phyloP scores from a whole-genome alignment of 2,329 filamentous ascomycete genomes.

The Cadophora luteo-olivacea region DNA sequence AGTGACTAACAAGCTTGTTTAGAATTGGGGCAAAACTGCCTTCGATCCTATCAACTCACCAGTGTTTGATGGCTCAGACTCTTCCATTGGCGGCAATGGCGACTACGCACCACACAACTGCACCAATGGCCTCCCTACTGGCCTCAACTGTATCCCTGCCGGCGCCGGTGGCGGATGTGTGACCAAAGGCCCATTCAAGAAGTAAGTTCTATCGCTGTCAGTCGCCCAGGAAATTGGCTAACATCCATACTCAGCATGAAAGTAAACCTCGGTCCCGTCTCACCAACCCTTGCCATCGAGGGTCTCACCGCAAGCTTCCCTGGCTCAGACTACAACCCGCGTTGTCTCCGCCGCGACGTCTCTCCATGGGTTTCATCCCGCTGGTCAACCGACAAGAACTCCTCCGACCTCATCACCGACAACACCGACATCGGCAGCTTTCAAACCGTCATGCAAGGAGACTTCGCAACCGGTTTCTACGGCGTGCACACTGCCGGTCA shows the following conservation, averaged over 20 bases:
- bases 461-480: slow-evolving; percentile 44
- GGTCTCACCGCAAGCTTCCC: slow-evolving; percentile 15
- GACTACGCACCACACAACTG: slow-evolving; percentile 42
- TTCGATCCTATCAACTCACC: slow-evolving; percentile 55
- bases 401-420: slow-evolving; percentile 48
- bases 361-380: slow-evolving; percentile 47
- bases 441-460: slow-evolving; percentile 54
- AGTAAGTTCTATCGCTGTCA: slow-evolving; percentile 36
- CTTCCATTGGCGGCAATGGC: slow-evolving; percentile 57
- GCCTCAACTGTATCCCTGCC: slow-evolving; percentile 47
- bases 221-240: neutral
- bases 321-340: slow-evolving; percentile 49
- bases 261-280: slow-evolving; percentile 56
- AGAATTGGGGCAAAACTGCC: slow-evolving; percentile 54
- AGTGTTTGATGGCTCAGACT: slow-evolving; percentile 61
- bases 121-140: slow-evolving; percentile 37
- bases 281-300: slow-evolving; percentile 42
- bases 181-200: slow-evolving; percentile 52
- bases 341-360: slow-evolving; percentile 52
- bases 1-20: slow-evolving; percentile 34
- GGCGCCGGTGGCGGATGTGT: slow-evolving; percentile 64
- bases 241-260: slow-evolving; percentile 36
- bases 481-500: slow-evolving; percentile 52
- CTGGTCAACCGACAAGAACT: slow-evolving; percentile 47
- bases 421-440: slow-evolving; percentile 42